Base-by-base conservation (phyloP, 2,329 filamentous ascomycete genomes). In the Dothistroma pini region DNA sequence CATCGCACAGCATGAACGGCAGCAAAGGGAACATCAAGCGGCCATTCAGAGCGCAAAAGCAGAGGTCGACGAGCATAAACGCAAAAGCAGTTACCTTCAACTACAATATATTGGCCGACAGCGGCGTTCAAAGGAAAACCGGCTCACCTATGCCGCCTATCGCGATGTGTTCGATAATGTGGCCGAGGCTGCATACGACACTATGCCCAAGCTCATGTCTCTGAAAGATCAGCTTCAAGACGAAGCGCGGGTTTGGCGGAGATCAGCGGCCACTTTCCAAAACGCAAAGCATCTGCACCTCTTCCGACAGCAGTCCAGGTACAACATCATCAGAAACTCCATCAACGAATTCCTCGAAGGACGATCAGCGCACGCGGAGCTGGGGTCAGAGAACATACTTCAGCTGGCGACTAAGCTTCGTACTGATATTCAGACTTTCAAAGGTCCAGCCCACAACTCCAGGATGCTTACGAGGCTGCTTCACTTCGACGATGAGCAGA, bases 291-390 rank as follows among this genome's bases (percentile, higher is more conserved):
- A 51, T 14, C 54, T 67, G 22, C 31, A 55, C 4, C 54, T 65
- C 16, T 64, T 68, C 25, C 64, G 57, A n/a, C 60, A 68, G 21
- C 34, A 47, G 11, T 38, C 57, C 3, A 61, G 58, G 49, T 64
- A 63, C 47, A 56, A 60, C 38, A 29, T 10, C 12, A 29, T 63
- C 25, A 59, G 56, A 22, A 38, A 58, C 14, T 35, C 53, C 21
- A 66, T 68, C n/a, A 51, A 44, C 16, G 54, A 63, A 4, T 66
- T 62, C 16, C 54, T 68, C 1, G 60, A 64, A 12, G 54, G 14
- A 7, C 57, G 56, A 49, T 44, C 54, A 9, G 25, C 31, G n/a
- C 31, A 63, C 16, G 61, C 62, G n/a, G 54, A 60, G 12, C 57
- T 49, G 19, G 61, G 59, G 19, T 50, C 34, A 10, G 41, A 54